Percentiles rank a stretch among this genome's conserved stretches.
phyloP scores from a whole-genome alignment of 1,139 yeast species.

The Hemisphaericaspora xylofermentans region DNA sequence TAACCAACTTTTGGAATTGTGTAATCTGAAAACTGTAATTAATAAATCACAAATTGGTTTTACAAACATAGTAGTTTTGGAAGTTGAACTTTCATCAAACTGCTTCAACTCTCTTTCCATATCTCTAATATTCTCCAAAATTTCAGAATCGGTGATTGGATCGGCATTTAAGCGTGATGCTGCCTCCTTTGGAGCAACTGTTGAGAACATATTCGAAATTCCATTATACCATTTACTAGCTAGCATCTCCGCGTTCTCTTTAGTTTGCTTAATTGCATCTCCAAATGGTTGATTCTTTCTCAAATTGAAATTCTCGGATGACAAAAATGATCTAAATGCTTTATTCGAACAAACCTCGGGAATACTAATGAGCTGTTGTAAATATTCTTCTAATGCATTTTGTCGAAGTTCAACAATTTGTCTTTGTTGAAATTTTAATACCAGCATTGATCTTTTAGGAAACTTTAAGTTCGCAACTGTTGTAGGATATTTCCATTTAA shows the following conservation, averaged over 20 bases:
- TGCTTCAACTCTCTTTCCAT: conserved; percentile 45
- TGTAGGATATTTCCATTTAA: conserved; percentile 52
- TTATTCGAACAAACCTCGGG: conserved; percentile 74
- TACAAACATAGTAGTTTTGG: conserved; percentile 45
- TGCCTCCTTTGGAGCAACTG: not conserved
- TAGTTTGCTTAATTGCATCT: conserved; percentile 15
- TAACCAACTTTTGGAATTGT: conserved; percentile 70
- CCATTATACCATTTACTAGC: conserved; percentile 48
- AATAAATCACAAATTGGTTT: conserved; percentile 82
- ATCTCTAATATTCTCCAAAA: conserved; percentile 35
- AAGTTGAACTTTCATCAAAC: conserved; percentile 31
- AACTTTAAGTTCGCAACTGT: conserved; percentile 52
- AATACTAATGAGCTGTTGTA: conserved; percentile 54
- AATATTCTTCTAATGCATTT: conserved; percentile 58
- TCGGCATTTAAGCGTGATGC: not conserved
- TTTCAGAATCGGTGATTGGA: conserved; percentile 5
- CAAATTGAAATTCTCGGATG: conserved; percentile 62
- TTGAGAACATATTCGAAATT: conserved; percentile 27
- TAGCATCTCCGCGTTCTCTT: conserved; percentile 30
- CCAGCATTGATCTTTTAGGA: conserved; percentile 57
- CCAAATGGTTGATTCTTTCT: conserved; percentile 34
- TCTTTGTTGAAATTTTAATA: conserved; percentile 63
- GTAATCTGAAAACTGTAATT: conserved; percentile 66
- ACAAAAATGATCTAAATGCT: conserved; percentile 72
- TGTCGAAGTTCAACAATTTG: conserved; percentile 68